phyloP scores from a whole-genome alignment of 768 basidiomycete species.

The Mycena venus region DNA sequence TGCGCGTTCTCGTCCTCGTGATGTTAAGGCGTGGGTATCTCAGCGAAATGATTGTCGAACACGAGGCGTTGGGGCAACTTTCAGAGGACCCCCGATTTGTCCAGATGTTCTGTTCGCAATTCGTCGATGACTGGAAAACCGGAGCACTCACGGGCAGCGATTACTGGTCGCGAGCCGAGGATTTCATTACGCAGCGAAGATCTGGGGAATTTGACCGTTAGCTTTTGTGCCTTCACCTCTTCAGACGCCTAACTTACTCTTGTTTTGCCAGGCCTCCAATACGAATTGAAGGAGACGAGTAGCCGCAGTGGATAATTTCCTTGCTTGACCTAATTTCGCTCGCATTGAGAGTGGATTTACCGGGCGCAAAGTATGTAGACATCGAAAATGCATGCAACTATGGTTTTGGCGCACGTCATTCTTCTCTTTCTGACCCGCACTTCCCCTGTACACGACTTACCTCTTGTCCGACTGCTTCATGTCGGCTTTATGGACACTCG shows the following conservation, averaged over 20 bases:
- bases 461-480: background rate
- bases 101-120: constrained; percentile 7
- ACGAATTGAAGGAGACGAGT: background rate
- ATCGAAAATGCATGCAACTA: background rate
- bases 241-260: background rate
- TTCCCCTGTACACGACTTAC: background rate
- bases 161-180: constrained; percentile 17
- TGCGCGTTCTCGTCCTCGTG: constrained; percentile 21
- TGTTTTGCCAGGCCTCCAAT: constrained; percentile 5
- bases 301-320: background rate
- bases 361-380: background rate
- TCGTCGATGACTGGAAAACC: constrained; percentile 5
- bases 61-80: constrained; percentile 8
- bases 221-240: constrained; percentile 2
- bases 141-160: constrained; percentile 15
- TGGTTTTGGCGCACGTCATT: background rate
- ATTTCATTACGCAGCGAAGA: constrained; percentile 9
- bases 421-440: background rate
- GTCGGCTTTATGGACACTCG: background rate
- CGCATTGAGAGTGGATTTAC: background rate
- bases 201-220: constrained; percentile 13
- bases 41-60: background rate
- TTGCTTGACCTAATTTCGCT: constrained; percentile 1
- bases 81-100: constrained; percentile 8
- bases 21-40: background rate